Evolutionary conservation across 805 yeast species (phyloP), one percentile per base, ranked within the genome.

Genomic region (Yamadazyma akitaensis): DNA sequence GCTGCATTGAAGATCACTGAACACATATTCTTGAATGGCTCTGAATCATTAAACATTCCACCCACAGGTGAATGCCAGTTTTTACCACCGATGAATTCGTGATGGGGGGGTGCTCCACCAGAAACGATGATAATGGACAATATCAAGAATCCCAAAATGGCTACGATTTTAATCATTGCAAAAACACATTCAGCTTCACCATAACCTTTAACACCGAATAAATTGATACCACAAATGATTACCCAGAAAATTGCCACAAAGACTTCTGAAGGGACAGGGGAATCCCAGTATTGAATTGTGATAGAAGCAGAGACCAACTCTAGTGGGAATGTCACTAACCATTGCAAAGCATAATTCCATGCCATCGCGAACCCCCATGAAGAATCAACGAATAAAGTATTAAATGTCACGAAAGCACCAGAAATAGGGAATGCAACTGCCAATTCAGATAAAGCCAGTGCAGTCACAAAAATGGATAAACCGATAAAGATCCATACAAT

Each of bases 101-200:
- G 73, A n/a, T 60, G 56, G 31, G 77, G 74, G 10, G 78, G 80
- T 43, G 83, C 73, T 46, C 84, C 85, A 60, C 88, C 88, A 56
- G 79, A 66, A 48, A 76, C 75, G 42, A 81, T 63, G 17, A 82
- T 68, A 41, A 82, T 70, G 49, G 80, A 76, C 42, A 81, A 65
- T 46, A 83, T 72, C 48, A 78, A 72, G 58, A 81, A 83, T 5
- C 85, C 86, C 36, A 73, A 46, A 43, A 83, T 75, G 62, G 85
- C 81, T 16, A 72, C 40, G n/a, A 81, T 76, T 61, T 83, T 83
- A 46, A 77, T 66, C 17, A 69, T 40, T 44, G 82, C 77, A 55
- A 83, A 75, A 37, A 78, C 58, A 53, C 77, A 81, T 62, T 83
- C 88, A 30, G 82, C 81, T 63, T 83, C 88, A 63, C 87, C 88